Evolutionary conservation across 2,329 filamentous ascomycete species (phyloP), one percentile per base, ranked within the genome.

Genomic region (Apiospora hydei): DNA sequence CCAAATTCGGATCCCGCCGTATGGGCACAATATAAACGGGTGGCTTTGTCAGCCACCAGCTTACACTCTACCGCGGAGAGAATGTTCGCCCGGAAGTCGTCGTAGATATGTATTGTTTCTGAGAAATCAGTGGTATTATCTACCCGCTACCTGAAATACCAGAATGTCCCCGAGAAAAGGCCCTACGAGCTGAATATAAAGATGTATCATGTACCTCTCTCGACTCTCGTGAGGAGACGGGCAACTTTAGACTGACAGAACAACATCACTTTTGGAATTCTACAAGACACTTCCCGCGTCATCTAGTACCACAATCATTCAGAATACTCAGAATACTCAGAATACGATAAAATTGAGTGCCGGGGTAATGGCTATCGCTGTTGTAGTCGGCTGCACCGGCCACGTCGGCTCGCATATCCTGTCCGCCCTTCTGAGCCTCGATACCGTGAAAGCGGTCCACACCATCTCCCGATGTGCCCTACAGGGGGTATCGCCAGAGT

Each of bases 361-460:
- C 5, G 2, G 51, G 24, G 72, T 21, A 69, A 87, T 88, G 86
- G 76, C 87, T 3, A 82, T 86, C 64, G 85, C 86, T 76, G 85
- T 85, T 73, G 80, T 93, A 73, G 87, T 90, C 76, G 92, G 92
- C 74, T 88, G 87, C 77, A 94, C 92, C 71, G 91, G 91, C 79
- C 88, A 92, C 49, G 87, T 88, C 76, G 95, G 96, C 79, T 90
- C 89, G 70, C 85, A 93, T 79, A 95, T 98, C 81, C 90, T 98
- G 78, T 82, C 84, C 8, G 86, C 84, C n/a, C 85, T 94, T 66
- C 87, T 94, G 77, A 79, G 86, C 18, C 82, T 87, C 72, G 82
- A 85, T 71, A 84, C 84, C 74, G 85, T 89, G 81, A 83, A 84
- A 75, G 82, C 86, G 71, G 82, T 94, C 43, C 83, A 88, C 78